Percentiles rank a stretch among this genome's conserved stretches.
phyloP scores from a whole-genome alignment of 1,284 basidiomycete species.

The Flammula alnicola region DNA sequence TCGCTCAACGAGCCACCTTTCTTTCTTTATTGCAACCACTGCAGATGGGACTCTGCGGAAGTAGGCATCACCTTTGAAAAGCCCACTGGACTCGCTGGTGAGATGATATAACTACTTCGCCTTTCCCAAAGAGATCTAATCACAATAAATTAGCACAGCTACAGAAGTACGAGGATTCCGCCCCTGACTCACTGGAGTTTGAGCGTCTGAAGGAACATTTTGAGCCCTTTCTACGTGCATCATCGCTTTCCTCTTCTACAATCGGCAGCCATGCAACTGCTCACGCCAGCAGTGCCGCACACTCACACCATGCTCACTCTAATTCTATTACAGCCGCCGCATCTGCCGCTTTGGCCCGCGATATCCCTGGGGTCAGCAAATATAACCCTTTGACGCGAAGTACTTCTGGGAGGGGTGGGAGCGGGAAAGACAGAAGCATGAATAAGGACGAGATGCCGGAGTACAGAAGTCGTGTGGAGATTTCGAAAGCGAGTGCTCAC shows the following conservation, averaged over 20 bases:
- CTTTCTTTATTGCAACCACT: constrained; percentile 89
- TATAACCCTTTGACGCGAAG: constrained; percentile 68
- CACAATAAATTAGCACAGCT: constrained; percentile 69
- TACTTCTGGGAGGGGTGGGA: constrained; percentile 38
- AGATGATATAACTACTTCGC: constrained; percentile 30
- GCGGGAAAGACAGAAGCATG: constrained; percentile 59
- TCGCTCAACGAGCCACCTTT: constrained; percentile 85
- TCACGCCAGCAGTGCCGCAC: constrained; percentile 47
- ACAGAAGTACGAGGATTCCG: constrained; percentile 86
- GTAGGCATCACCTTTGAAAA: constrained; percentile 95
- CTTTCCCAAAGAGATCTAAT: background rate
- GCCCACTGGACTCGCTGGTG: constrained; percentile 90
- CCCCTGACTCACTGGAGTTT: constrained; percentile 85
- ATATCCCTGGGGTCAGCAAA: constrained; percentile 78
- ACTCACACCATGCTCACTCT: constrained; percentile 71
- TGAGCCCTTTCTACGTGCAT: constrained; percentile 85
- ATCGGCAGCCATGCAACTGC: constrained; percentile 44
- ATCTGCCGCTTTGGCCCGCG: constrained; percentile 79
- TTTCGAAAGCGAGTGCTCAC: constrained; percentile 53
- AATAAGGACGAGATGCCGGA: constrained; percentile 77
- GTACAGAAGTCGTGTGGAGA: constrained; percentile 73
- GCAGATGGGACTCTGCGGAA: constrained; percentile 93
- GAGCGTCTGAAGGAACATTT: constrained; percentile 94
- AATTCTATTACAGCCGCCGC: constrained; percentile 86
- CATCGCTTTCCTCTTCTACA: constrained; percentile 68